A percentile compares a stretch with the other conserved stretches of the same genome.
phyloP scores from a whole-genome alignment of 75 land plant species.

The Cupressus sempervirens region DNA sequence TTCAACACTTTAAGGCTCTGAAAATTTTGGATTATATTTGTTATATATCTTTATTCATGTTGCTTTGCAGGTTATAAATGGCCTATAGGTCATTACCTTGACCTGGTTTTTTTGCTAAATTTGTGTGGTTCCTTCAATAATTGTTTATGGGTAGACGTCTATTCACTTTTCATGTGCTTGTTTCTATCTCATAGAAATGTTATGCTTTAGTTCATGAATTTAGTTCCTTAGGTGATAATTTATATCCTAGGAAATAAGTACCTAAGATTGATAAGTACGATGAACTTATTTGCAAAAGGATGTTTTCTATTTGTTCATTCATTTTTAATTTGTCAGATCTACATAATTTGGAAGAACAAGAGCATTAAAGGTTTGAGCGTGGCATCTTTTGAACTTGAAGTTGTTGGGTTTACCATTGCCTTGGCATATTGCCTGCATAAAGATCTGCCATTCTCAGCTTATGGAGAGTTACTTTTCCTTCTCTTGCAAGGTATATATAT shows the following conservation, averaged over 20 bases:
- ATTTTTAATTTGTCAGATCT: conserved; percentile 51
- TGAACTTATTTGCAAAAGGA: neutral
- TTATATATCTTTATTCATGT: neutral
- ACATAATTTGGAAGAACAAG: conserved; percentile 65
- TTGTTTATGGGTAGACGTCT: neutral
- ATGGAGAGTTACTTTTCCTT: conserved; percentile 80
- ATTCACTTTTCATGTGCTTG: neutral
- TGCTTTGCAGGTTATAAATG: neutral
- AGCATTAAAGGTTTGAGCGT: conserved; percentile 85
- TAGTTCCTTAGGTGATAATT: neutral
- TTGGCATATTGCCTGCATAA: conserved; percentile 89
- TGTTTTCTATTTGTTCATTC: conserved; percentile 1
- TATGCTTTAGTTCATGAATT: neutral
- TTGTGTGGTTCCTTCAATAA: neutral
- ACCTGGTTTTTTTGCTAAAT: neutral
- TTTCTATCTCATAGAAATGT: neutral
- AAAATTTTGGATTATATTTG: neutral
- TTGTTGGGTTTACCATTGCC: conserved; percentile 88
- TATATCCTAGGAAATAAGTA: neutral
- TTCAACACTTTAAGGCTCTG: neutral
- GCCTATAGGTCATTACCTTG: neutral
- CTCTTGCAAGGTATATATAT: conserved; percentile 62
- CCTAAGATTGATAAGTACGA: neutral
- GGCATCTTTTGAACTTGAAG: conserved; percentile 85
- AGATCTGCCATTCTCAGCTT: conserved; percentile 87